Conservation (phyloP, 805 yeast species). For the Zygosaccharomyces bailii region DNA sequence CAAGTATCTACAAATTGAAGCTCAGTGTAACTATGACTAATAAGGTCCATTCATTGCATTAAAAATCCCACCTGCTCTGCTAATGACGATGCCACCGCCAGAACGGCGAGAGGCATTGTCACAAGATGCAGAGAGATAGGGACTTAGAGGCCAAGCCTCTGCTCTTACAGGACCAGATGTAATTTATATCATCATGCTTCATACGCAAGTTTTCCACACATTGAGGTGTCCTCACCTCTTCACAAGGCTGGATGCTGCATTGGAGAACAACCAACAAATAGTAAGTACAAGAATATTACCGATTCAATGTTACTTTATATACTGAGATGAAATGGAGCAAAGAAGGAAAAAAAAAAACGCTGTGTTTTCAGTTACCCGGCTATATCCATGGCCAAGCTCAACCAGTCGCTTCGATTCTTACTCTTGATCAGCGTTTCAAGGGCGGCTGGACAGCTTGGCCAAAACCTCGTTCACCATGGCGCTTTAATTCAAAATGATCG, state of each 20-base stretch:
- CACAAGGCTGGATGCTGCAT: neutral
- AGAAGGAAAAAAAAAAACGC: constrained; percentile 20
- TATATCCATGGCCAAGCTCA: neutral
- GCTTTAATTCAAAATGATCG: constrained; percentile 54
- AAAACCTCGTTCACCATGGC: constrained; percentile 68
- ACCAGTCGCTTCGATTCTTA: neutral
- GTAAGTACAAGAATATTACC: too few relatives aligned
- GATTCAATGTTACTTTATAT: neutral
- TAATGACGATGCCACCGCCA: constrained; percentile 11
- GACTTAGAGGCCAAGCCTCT: constrained; percentile 3
- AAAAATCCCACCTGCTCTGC: constrained; percentile 37
- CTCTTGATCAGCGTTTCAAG: constrained; percentile 25
- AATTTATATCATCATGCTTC: constrained; percentile 7
- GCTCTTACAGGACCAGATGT: constrained; percentile 7
- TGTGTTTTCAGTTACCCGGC: neutral
- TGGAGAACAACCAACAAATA: too few relatives aligned
- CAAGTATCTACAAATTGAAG: neutral
- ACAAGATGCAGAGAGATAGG: neutral
- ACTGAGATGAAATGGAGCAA: constrained; percentile 19
- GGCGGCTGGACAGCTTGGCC: constrained; percentile 52
- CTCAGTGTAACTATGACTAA: constrained; percentile 87
- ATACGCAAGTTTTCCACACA: constrained; percentile 1
- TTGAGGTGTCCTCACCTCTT: constrained; percentile 4
- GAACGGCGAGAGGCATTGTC: constrained; percentile 18
- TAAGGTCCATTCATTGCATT: constrained; percentile 58